phyloP scores from a whole-genome alignment of 345 rosid species.

The Balakata baccata region DNA sequence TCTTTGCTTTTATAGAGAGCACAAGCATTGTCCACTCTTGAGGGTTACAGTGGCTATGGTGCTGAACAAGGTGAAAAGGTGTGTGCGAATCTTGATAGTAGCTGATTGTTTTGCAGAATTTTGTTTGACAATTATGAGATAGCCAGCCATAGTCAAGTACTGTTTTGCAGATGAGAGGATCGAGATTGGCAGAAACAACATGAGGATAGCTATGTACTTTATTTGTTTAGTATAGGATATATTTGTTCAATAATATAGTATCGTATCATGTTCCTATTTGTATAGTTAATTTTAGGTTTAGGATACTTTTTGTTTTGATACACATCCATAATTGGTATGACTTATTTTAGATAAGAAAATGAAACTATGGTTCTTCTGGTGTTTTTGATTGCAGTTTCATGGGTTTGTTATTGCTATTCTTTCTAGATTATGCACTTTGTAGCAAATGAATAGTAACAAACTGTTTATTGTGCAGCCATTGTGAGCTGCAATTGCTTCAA shows the following conservation, averaged over 20 bases:
- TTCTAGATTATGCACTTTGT: background rate
- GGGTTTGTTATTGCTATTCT: background rate
- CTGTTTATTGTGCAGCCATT: constrained; percentile 52
- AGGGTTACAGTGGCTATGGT: constrained; percentile 95
- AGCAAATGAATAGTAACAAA: constrained; percentile 6
- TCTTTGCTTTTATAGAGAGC: constrained; percentile 43
- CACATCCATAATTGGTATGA: background rate
- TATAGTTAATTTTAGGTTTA: background rate
- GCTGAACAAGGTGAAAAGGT: constrained; percentile 97
- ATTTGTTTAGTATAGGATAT: background rate
- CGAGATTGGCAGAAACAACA: background rate
- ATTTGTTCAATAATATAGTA: background rate
- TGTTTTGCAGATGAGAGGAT: background rate
- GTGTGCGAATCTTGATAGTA: constrained; percentile 17
- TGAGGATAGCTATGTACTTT: background rate
- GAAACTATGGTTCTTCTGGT: background rate
- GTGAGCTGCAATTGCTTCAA: constrained; percentile 72
- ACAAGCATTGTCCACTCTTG: constrained; percentile 64
- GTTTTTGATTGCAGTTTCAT: background rate
- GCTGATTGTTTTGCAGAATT: background rate
- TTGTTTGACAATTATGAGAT: background rate
- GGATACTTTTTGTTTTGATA: background rate
- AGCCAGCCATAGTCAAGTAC: background rate
- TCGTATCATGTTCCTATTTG: background rate
- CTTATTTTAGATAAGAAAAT: background rate